Conservation (phyloP, 768 basidiomycete genomes). For the Cubamyces lactineus region DNA sequence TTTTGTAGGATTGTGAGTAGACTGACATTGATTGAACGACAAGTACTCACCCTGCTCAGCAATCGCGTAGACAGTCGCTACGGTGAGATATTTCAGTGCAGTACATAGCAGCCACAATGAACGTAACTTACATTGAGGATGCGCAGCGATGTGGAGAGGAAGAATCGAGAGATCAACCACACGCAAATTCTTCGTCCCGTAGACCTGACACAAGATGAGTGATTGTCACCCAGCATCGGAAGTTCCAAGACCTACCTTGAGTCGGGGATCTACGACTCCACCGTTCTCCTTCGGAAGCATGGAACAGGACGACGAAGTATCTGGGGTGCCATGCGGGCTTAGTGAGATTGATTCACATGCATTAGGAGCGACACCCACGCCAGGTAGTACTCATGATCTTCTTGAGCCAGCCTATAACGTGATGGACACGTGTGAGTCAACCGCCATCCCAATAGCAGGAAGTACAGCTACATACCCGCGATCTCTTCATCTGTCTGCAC, state of each 20-base stretch:
- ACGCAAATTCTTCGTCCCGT: constrained; percentile 60
- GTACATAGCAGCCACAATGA: not conserved
- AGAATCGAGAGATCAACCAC: constrained; percentile 58
- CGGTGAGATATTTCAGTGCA: not conserved
- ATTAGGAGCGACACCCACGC: constrained; percentile 23
- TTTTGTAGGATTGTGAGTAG: not conserved
- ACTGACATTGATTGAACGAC: not conserved
- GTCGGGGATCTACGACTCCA: constrained; percentile 53
- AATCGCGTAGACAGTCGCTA: constrained; percentile 49
- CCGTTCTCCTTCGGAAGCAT: constrained; percentile 56
- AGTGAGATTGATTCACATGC: not conserved
- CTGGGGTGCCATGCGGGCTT: constrained; percentile 28
- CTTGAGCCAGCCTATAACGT: constrained; percentile 31
- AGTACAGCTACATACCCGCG: constrained; percentile 9
- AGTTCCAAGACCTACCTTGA: constrained; percentile 40
- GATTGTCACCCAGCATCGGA: not conserved
- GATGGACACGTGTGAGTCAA: no score
- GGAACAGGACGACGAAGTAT: constrained; percentile 51
- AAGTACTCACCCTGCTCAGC: constrained; percentile 47
- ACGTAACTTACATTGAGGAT: constrained; percentile 44
- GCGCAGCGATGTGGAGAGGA: constrained; percentile 53
- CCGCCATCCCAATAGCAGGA: no score
- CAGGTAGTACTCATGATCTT: constrained; percentile 26
- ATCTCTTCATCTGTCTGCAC: constrained; percentile 35
- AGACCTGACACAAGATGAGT: constrained; percentile 41